These are phyloP conservation scores for Bruguiera hainesii DNA, from an alignment of 441 rosid genomes.

Conservation along the genomic window DNA sequence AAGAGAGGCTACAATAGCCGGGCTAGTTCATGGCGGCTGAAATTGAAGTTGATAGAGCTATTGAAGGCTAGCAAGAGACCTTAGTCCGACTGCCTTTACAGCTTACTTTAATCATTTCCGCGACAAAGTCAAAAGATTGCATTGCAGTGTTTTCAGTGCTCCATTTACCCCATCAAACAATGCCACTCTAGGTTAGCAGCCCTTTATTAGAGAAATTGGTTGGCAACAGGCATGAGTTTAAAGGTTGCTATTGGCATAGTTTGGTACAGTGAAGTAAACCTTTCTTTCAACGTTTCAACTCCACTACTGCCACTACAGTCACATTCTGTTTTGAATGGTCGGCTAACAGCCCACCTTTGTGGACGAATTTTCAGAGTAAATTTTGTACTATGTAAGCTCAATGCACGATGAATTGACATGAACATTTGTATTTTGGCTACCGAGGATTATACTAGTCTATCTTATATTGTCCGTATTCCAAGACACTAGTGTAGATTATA, in stretches of 20 bases:
- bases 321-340: background rate
- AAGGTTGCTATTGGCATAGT: background rate
- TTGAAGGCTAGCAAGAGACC: background rate
- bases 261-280: background rate
- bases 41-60: background rate
- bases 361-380: background rate
- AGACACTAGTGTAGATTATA: no score
- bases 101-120: conserved; percentile 8
- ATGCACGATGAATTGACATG: background rate
- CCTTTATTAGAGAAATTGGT: background rate
- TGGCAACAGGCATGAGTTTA: background rate
- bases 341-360: background rate
- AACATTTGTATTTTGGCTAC: background rate
- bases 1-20: background rate
- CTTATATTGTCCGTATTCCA: no score
- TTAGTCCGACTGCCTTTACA: background rate
- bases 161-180: background rate
- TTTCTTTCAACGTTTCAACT: background rate
- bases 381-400: background rate
- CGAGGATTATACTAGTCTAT: no score
- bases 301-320: background rate
- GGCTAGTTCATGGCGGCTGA: background rate
- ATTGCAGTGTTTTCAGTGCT: background rate
- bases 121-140: conserved; percentile 1
- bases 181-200: background rate